Evolutionary conservation across 139 green algal species (phyloP), one percentile per base, ranked within the genome.

Genomic region (Chlamydomonas urium): DNA sequence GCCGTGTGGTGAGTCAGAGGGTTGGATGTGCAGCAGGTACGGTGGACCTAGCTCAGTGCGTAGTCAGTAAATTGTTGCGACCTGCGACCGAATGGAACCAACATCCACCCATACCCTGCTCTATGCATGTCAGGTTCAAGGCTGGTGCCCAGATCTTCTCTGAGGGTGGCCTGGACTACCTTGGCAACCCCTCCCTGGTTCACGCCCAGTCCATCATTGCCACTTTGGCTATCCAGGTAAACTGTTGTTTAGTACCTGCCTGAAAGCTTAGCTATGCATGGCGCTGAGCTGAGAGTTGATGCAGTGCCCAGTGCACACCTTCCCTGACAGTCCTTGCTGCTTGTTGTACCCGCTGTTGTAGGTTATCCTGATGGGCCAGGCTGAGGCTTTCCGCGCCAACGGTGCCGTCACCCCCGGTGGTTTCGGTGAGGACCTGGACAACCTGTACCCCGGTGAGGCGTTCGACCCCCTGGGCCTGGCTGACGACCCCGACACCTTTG

Each of bases 391-490:
- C 88, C 89, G 91, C 57, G 79, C 72, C 33, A 84, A 83, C 47
- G 89, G 89, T 69, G 82, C 72, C 28, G 77, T 68, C 65, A 79
- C 80, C 33, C 66, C 61, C 28, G 81, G 75, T 53, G 79, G 93
- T 24, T 85, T 29, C 83, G 75, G 86, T 28, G 89, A 94, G 80
- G 73, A 82, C 69, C 71, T 93, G 34, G 90, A 96, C 84, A 75
- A 85, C 71, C 88, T 97, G 47, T 92, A 98, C 90, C 86, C 86
- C 61, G 87, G 87, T 75, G 87, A 81, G 65, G 47, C 74, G 78
- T 94, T 94, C 74, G 92, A 97, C 88, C 92, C 92, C 79, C 81
- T 97, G 75, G 92, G 92, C 69, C 89, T 97, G 77, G 92, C 92
- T 86, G 93, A 97, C 83, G 92, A 97, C 89, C 92, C 93, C 69